phyloP scores from a whole-genome alignment of 768 basidiomycete genomes.

The Termitomyces sp. region DNA sequence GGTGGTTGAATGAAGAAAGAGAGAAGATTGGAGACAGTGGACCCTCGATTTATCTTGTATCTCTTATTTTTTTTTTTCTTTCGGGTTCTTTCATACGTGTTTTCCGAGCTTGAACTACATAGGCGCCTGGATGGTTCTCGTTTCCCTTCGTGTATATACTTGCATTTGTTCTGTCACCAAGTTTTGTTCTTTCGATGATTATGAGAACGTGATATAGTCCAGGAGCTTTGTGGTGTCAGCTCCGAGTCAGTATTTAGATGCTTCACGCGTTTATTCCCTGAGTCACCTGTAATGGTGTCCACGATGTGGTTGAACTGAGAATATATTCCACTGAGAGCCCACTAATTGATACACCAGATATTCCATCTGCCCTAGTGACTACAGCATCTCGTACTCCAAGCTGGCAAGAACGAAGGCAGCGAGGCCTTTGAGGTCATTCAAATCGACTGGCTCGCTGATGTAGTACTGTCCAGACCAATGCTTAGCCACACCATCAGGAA shows the following conservation, averaged over 20 bases:
- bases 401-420: constrained; percentile 45
- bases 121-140: neutral
- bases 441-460: constrained; percentile 31
- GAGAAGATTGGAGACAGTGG: too few species aligned
- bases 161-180: neutral
- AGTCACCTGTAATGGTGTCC: too few species aligned
- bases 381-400: constrained; percentile 26
- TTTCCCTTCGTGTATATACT: neutral
- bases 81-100: neutral
- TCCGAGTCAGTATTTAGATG: too few species aligned
- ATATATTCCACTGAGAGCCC: too few species aligned
- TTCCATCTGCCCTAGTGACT: neutral
- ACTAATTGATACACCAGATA: neutral
- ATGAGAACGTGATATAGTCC: too few species aligned
- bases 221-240: too few species aligned
- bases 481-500: neutral
- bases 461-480: constrained; percentile 33
- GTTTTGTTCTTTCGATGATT: too few species aligned
- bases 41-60: too few species aligned
- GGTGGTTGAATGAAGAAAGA: neutral
- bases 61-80: neutral
- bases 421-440: constrained; percentile 46
- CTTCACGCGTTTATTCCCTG: too few species aligned
- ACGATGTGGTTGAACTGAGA: too few species aligned
- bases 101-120: neutral